Base-by-base conservation (phyloP, 75 land plant species). In the Pseudotsuga menziesii region DNA sequence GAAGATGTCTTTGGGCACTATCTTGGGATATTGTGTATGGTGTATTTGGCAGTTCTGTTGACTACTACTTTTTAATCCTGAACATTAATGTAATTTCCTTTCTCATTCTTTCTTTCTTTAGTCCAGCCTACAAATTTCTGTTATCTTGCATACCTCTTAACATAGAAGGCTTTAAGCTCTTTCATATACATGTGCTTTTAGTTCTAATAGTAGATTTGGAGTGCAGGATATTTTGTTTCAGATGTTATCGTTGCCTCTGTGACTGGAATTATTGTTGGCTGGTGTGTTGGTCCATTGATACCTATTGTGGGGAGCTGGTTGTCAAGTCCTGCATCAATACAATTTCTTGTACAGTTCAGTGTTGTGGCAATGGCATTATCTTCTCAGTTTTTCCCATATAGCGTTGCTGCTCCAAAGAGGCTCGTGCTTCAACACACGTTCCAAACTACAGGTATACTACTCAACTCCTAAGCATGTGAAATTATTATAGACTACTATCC, bases 321-420 rank as follows among this genome's bases (percentile, higher is more conserved):
- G 75, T 86, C 88, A 25, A 88, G 82, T 54, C 76, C 85, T 64
- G 79, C 80, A 4, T 82, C 93, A 58, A 52, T 96, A 54, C 74
- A 85, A 22, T 83, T 85, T 67, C 84, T 94, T 74, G 60, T 96
- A 61, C 88, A 89, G 63, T 17, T 90, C 17, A 85, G 78, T 76
- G 82, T 96, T 19, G 60, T 89, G 58, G 84, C 87, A 11, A 77
- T 96, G 76, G 88, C 90, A 61, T n/a, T 89, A 19, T 86, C 97
- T 52, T 90, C 99, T 12, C 97, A 86, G 71, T 83, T 90, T 73
- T 96, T 96, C 79, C 99, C 99, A 39, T 96, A 96, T 75, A 91
- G 84, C 56, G 70, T 16, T 20, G 84, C 19, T 71, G 99, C 99
- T 32, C 99, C 97, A 59, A 96, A 96, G 77, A 81, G 99, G 60